Evolutionary conservation across 1,284 basidiomycete species (phyloP), one percentile per base, ranked within the genome.

Genomic region (Malassezia cuniculi): DNA sequence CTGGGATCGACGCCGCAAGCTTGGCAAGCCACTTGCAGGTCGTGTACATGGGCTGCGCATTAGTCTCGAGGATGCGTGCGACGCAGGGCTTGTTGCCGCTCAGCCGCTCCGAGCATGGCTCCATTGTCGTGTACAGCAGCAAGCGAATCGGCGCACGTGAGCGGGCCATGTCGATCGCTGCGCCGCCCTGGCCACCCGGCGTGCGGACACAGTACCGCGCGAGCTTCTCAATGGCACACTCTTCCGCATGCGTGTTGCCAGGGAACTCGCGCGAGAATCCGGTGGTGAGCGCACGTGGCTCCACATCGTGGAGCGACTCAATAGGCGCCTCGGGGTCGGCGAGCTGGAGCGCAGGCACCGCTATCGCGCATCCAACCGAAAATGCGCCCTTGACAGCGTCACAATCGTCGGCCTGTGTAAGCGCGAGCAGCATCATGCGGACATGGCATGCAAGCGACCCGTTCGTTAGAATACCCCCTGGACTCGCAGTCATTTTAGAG

Each of bases 241-340:
- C 85, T 70, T 99, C 90, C 10, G 90, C 90, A 68, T 99, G 93
- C 2, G 90, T 95, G 68, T 95, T 97, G 35, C 89, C 90, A 1
- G 54, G 54, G 0, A 94, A 75, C 68, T 97, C 89, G 59, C 93
- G 76, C 24, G 87, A 94, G 70, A 80, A 90, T 18, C 89, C 89
- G 6, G 80, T 79, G 5, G 83, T 72, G 18, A 97, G 69, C 26
- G 83, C 41, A 1, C 36, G 33, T 3, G 43, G 48, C 20, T 43
- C 41, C 7, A 37, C 28, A 5, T 38, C 20, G 0, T 12, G 29
- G 6, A 27, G 10, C 11, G 6, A 20, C 5, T 20, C 24, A 3
- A 27, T 16, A 9, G 37, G 17, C 11, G 50, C 41, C 6, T 22
- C 7, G 1, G 32, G 31, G 5, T 17, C 6, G 5, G 14, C 21